Conservation (phyloP, 805 yeast species). For the Cyberlindnera galapagoensis region DNA sequence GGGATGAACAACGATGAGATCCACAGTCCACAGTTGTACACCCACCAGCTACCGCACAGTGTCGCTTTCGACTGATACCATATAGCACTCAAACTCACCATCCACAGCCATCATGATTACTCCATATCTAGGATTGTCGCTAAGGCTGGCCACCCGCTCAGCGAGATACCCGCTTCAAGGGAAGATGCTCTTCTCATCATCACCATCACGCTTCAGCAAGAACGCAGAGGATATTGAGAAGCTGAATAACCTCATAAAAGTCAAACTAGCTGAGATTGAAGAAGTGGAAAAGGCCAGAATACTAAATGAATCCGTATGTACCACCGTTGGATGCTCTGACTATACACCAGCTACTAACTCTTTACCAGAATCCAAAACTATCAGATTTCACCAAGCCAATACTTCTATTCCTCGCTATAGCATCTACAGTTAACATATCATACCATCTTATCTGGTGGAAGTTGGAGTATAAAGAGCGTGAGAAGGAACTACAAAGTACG, state of each 20-base stretch:
- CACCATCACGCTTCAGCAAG: slow-evolving; percentile 2
- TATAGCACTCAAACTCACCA: too few species aligned
- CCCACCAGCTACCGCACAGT: too few species aligned
- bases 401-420: slow-evolving; percentile 17
- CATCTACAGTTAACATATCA: slow-evolving; percentile 19
- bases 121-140: too few species aligned
- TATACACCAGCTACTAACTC: slow-evolving; percentile 1
- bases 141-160: too few species aligned
- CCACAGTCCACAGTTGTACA: too few species aligned
- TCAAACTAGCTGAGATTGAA: slow-evolving; percentile 18
- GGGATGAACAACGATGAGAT: too few species aligned
- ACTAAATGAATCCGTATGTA: slow-evolving; percentile 12
- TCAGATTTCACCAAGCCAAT: slow-evolving; percentile 23
- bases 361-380: slow-evolving; percentile 18
- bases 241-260: slow-evolving; percentile 16
- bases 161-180: too few species aligned
- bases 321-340: background rate
- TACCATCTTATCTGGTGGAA: slow-evolving; percentile 23
- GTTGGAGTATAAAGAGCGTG: slow-evolving; percentile 17
- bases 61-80: too few species aligned
- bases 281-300: slow-evolving; percentile 11
- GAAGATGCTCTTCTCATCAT: too few species aligned
- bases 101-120: too few species aligned
- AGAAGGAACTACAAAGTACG: slow-evolving; percentile 17
- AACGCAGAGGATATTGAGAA: slow-evolving; percentile 21